These are phyloP conservation scores for Phytomonas sp. DNA, from an alignment of 208 protist species.

Conservation along the genomic window DNA sequence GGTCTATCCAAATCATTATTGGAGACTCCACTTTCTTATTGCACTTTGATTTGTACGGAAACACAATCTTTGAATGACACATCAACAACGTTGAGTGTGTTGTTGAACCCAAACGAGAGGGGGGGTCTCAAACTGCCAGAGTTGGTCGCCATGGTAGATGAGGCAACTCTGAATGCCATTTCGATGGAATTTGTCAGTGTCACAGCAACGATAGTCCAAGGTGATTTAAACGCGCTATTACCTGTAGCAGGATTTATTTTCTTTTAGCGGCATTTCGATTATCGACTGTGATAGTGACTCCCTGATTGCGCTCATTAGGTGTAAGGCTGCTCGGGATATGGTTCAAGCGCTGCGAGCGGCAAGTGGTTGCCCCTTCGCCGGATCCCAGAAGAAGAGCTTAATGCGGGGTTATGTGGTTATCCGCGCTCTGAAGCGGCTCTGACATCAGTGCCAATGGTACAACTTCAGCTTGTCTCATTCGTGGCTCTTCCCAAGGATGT, in stretches of 20 bases:
- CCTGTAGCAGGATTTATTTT: slow-evolving; percentile 39
- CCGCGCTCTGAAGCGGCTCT: slow-evolving; percentile 41
- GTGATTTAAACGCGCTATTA: slow-evolving; percentile 22
- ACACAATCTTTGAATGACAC: slow-evolving; percentile 26
- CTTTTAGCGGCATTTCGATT: slow-evolving; percentile 21
- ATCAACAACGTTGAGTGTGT: slow-evolving; percentile 29
- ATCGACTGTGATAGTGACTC: slow-evolving; percentile 33
- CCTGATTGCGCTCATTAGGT: slow-evolving; percentile 37
- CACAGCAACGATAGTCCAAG: slow-evolving; percentile 45
- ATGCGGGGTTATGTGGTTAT: slow-evolving; percentile 47
- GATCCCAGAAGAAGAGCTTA: slow-evolving; percentile 8
- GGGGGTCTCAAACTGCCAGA: slow-evolving; percentile 32
- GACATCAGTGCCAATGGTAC: slow-evolving; percentile 47
- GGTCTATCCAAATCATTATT: slow-evolving; percentile 44
- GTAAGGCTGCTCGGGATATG: slow-evolving; percentile 51
- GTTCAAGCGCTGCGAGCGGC: slow-evolving; percentile 25
- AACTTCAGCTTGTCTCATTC: slow-evolving; percentile 74
- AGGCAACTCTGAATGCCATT: slow-evolving; percentile 16
- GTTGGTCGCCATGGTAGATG: slow-evolving; percentile 19
- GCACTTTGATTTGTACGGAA: slow-evolving; percentile 31
- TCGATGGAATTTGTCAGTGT: slow-evolving; percentile 24
- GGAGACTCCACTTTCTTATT: slow-evolving; percentile 32
- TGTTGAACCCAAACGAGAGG: slow-evolving; percentile 34
- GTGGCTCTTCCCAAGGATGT: slow-evolving; percentile 47
- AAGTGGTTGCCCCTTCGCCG: not conserved